Conservation (phyloP, 1,284 basidiomycete genomes). For the Ceratobasidium sp. region DNA sequence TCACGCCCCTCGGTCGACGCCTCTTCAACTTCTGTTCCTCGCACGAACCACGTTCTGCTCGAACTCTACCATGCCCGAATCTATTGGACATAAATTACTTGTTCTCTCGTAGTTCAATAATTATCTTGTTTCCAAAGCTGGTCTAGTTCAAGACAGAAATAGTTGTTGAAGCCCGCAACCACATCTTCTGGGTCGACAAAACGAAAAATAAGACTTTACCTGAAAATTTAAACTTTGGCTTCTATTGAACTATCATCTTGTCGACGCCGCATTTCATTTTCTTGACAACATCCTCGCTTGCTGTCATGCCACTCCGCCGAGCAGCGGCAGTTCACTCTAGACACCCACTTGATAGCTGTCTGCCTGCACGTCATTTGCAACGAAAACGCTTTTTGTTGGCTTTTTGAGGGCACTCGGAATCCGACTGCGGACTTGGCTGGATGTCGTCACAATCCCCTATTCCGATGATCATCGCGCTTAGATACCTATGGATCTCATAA, state of each 20-base stretch:
- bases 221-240: background rate
- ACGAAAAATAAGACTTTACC: too few species aligned
- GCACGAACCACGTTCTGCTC: background rate
- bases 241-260: background rate
- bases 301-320: background rate
- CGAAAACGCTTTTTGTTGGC: background rate
- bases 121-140: background rate
- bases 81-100: too few species aligned
- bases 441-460: background rate
- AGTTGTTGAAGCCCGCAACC: background rate
- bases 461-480: conserved; percentile 21
- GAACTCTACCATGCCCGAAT: too few species aligned
- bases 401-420: background rate
- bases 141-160: background rate
- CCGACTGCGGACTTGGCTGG: conserved; percentile 7
- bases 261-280: background rate
- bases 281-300: background rate
- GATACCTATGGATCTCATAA: background rate
- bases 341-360: background rate
- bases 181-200: background rate
- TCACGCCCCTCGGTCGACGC: background rate
- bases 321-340: background rate
- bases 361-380: background rate
- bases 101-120: background rate
- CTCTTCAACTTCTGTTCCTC: background rate